Conservation (phyloP, 1,284 basidiomycete species). For the Rhodotorula sp. region DNA sequence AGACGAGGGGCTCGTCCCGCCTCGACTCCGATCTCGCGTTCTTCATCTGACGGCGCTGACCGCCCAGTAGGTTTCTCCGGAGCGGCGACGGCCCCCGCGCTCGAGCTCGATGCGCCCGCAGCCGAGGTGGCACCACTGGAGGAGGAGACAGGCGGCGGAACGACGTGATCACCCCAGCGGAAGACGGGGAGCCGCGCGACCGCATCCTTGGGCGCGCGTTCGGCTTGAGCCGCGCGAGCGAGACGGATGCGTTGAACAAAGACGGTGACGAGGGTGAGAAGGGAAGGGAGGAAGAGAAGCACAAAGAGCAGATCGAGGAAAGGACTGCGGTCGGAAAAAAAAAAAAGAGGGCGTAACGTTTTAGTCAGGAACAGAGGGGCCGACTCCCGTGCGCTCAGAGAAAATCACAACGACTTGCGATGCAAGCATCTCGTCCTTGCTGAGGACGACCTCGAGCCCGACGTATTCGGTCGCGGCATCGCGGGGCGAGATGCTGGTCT, state of each 20-base stretch:
- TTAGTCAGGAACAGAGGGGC: background rate
- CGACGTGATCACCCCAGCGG: conserved; percentile 63
- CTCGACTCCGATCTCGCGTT: conserved; percentile 21
- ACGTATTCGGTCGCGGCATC: background rate
- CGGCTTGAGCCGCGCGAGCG: conserved; percentile 68
- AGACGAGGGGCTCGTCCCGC: background rate
- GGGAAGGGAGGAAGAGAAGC: conserved; percentile 74
- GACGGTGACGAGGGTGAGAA: conserved; percentile 74
- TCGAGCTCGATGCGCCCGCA: background rate
- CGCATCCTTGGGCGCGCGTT: conserved; percentile 73
- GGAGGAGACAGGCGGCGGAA: background rate
- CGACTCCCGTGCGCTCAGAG: background rate
- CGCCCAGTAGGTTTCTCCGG: conserved; percentile 58
- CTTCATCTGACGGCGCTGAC: conserved; percentile 14
- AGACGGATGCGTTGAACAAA: conserved; percentile 73
- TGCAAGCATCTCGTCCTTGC: conserved; percentile 41
- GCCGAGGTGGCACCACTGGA: background rate
- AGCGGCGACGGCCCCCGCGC: background rate
- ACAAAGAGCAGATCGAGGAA: conserved; percentile 58
- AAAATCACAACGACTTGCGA: conserved; percentile 27
- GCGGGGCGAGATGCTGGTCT: background rate
- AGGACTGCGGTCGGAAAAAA: conserved; percentile 25
- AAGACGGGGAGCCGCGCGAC: conserved; percentile 72
- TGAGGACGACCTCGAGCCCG: conserved; percentile 40
- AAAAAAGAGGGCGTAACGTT: no score